Percentiles rank a stretch among this genome's conserved stretches.
Evolutionary conservation across 1,139 yeast species (phyloP).

Genomic region (Taiozyma sp.): DNA sequence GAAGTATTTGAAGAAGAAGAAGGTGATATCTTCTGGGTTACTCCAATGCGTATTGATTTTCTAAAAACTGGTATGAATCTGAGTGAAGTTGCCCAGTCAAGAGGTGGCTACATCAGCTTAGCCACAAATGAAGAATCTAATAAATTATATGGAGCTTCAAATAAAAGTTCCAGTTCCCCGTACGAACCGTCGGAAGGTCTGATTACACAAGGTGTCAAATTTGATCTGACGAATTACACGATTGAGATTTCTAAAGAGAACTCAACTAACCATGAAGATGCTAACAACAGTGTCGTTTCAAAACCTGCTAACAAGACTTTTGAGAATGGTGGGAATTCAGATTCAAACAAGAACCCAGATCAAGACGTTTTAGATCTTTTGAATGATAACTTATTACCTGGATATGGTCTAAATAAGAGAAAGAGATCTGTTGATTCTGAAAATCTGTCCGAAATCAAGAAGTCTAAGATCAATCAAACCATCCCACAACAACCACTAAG

Average conservation of each 20-base stretch:
- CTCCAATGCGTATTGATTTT: background rate
- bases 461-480: background rate
- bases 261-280: background rate
- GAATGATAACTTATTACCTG: slow-evolving; percentile 4
- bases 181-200: slow-evolving; percentile 8
- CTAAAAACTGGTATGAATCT: background rate
- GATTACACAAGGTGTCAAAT: background rate
- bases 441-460: background rate
- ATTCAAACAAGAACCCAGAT: slow-evolving; percentile 5
- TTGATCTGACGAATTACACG: background rate
- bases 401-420: background rate
- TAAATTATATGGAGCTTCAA: background rate
- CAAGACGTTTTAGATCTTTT: slow-evolving; percentile 6
- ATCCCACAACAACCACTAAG: background rate
- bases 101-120: slow-evolving; percentile 6
- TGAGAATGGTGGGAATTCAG: background rate
- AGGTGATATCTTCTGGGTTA: slow-evolving; percentile 1
- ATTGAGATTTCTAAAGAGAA: background rate
- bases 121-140: background rate
- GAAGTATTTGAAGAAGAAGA: background rate
- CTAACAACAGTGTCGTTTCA: background rate
- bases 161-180: background rate
- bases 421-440: background rate
- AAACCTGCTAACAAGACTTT: background rate
- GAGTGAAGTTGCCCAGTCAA: slow-evolving; percentile 1